Evolutionary conservation across 1,284 basidiomycete species (phyloP), one percentile per base, ranked within the genome.

Genomic region (Rhodotorula sp.): DNA sequence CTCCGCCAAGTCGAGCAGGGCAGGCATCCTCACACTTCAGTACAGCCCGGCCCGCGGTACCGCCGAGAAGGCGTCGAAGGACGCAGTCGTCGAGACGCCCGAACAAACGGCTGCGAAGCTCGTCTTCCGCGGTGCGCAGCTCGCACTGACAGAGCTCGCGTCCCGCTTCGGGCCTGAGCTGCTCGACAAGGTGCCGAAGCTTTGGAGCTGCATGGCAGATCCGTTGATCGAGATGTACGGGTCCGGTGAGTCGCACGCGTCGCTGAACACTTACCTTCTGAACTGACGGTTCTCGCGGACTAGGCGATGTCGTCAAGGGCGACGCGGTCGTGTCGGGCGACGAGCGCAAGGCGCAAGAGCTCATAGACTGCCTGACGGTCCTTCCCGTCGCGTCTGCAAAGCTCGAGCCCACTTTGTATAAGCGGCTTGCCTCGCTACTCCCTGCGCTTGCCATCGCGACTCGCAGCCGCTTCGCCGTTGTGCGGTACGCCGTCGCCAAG

Each of bases 151-250:
- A 56, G 85, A 90, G 70, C 81, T 99, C 28, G 93, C 94, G 0
- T 78, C 81, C 5, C 86, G 86, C 71, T 98, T 99, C 76, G 92
- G 91, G 1, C 80, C 87, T 4, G 81, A 81, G 16, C 82, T 98
- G 31, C 84, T 99, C 58, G 85, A 88, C 0, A 83, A 86, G 20
- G 87, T 97, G 30, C 94, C 95, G 2, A 91, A 88, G 74, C 90
- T 97, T 84, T 99, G 95, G 94, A 87, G 90, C 58, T 92, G 91
- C 24, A 92, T 96, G 87, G 88, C 88, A 26, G 88, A 88, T 44
- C 88, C 91, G 28, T 79, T 96, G 46, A 76, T 89, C 50, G 85
- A 85, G 65, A 85, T 87, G n/a, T 93, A 89, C 71, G 74, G 66
- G 67, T 81, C 84, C 64, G 87, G 90, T 89, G 78, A 18, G 15